phyloP scores from a whole-genome alignment of 495 filamentous ascomycete species.

The Copromyces sp. region DNA sequence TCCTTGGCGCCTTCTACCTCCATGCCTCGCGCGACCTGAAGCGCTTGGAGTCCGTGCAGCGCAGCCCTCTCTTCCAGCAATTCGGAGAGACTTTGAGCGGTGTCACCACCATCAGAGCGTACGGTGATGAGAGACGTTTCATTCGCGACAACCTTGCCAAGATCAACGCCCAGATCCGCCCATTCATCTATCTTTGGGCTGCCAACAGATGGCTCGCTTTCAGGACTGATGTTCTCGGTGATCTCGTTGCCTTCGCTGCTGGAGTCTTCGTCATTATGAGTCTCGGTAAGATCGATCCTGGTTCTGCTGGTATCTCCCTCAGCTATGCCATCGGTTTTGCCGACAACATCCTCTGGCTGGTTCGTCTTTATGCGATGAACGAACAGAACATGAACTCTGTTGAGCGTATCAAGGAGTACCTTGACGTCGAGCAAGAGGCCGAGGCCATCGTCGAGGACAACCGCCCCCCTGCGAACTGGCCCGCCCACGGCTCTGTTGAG shows the following conservation, averaged over 20 bases:
- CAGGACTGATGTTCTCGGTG: conserved; percentile 82
- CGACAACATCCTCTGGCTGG: conserved; percentile 94
- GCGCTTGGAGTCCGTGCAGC: conserved; percentile 84
- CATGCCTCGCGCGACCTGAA: conserved; percentile 89
- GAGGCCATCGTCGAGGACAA: conserved; percentile 65
- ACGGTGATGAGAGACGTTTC: conserved; percentile 88
- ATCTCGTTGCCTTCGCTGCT: conserved; percentile 87
- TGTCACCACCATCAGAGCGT: conserved; percentile 95
- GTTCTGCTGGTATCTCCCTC: conserved; percentile 87
- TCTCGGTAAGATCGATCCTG: conserved; percentile 79
- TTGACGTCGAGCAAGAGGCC: conserved; percentile 94
- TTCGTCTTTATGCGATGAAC: conserved; percentile 86
- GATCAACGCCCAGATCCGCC: conserved; percentile 84
- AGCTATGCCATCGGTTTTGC: conserved; percentile 98
- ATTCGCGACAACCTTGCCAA: conserved; percentile 82
- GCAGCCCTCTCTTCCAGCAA: conserved; percentile 94
- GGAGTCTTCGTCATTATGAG: conserved; percentile 82
- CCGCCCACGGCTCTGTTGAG: conserved; percentile 71
- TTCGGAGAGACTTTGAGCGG: conserved; percentile 95
- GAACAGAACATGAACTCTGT: conserved; percentile 99
- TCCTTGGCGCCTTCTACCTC: conserved; percentile 81
- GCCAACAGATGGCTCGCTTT: conserved; percentile 94
- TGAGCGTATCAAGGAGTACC: conserved; percentile 95
- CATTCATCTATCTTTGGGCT: conserved; percentile 96
- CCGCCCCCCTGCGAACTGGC: conserved; percentile 72